These are phyloP conservation scores for Citeromyces siamensis DNA, from an alignment of 1,139 yeast species.

Conservation along the genomic window DNA sequence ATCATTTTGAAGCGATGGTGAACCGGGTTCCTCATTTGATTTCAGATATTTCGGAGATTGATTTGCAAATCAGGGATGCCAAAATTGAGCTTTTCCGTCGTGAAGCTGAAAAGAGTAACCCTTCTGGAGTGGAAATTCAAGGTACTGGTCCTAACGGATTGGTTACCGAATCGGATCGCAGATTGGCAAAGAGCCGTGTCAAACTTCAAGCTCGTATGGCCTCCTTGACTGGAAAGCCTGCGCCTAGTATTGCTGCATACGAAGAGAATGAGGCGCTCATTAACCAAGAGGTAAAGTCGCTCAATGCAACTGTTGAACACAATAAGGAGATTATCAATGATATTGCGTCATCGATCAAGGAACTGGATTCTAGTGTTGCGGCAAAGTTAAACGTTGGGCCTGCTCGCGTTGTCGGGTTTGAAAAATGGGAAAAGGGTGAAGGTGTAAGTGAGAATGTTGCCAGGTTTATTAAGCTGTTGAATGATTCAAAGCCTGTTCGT, in stretches of 20 bases:
- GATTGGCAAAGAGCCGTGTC: slow-evolving; percentile 71
- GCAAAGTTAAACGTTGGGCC: slow-evolving; percentile 29
- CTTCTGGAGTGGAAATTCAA: slow-evolving; percentile 47
- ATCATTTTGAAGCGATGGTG: slow-evolving; percentile 41
- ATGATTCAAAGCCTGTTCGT: slow-evolving; percentile 17
- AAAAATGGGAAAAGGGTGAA: slow-evolving; percentile 79
- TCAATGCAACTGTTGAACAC: slow-evolving; percentile 40
- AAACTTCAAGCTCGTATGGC: slow-evolving; percentile 78
- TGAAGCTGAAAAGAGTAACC: slow-evolving; percentile 46
- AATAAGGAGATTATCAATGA: slow-evolving; percentile 54
- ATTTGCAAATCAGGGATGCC: slow-evolving; percentile 54
- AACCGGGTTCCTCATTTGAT: slow-evolving; percentile 63
- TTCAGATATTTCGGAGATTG: slow-evolving; percentile 45
- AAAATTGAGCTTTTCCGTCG: slow-evolving; percentile 53
- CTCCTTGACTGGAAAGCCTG: slow-evolving; percentile 69
- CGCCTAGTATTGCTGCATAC: slow-evolving; percentile 30
- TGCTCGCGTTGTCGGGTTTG: slow-evolving; percentile 40
- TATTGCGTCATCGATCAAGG: slow-evolving; percentile 61
- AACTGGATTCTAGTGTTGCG: slow-evolving; percentile 53
- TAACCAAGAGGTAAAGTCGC: slow-evolving; percentile 39
- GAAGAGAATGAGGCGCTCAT: slow-evolving; percentile 46
- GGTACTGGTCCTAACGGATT: slow-evolving; percentile 86
- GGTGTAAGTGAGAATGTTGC: slow-evolving; percentile 59
- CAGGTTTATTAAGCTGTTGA: slow-evolving; percentile 46
- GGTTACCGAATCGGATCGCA: slow-evolving; percentile 69